Base-by-base conservation (phyloP, 1,139 yeast genomes). In the Diutina sp. region DNA sequence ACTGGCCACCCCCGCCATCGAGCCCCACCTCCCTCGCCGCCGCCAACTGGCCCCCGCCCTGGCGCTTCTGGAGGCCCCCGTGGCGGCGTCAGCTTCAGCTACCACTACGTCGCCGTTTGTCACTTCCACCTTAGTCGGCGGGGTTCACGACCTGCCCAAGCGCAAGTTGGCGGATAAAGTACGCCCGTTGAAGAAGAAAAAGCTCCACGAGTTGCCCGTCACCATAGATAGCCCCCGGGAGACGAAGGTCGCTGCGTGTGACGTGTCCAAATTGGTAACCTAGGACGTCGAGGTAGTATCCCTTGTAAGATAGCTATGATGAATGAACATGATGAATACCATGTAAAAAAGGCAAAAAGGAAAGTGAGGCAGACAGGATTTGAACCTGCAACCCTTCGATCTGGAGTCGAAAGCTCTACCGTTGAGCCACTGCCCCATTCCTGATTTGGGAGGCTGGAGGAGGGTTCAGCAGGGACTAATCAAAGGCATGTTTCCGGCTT, bases 311-410 rank as follows among this genome's bases (percentile, higher is more conserved):
- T 21, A 21, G 25, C 25, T 2, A 21, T 35, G 11, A 35, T 35
- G 41, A 35, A 35, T 35, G 41, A 35, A 35, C 41, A n/a, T n/a
- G 11, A 11, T 35, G 41, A 35, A 8, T 35, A 35, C 41, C 14
- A 6, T 4, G 9, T 32, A 32, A 32, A 30, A 25, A 21, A 2
- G 21, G 21, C 3, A 44, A 45, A 56, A 57, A 59, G 60, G 58
- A 46, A 55, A 29, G 3, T 61, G 63, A 61, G 62, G 60, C 63
- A 59, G 63, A 61, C 63, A 61, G 63, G 63, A 61, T 60, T 61
- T 61, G 63, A 61, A 61, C 63, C 63, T 61, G 63, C 63, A 61
- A 61, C 63, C 63, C 61, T 61, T 61, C 60, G 62, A 61, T 61
- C 51, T 47, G 51, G 51, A 47, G 51, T 47, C 51, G 51, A 47